A percentile compares a stretch with the other conserved stretches of the same genome.
phyloP scores from a whole-genome alignment of 257 asterid genomes.

The Penstemon eatonii region DNA sequence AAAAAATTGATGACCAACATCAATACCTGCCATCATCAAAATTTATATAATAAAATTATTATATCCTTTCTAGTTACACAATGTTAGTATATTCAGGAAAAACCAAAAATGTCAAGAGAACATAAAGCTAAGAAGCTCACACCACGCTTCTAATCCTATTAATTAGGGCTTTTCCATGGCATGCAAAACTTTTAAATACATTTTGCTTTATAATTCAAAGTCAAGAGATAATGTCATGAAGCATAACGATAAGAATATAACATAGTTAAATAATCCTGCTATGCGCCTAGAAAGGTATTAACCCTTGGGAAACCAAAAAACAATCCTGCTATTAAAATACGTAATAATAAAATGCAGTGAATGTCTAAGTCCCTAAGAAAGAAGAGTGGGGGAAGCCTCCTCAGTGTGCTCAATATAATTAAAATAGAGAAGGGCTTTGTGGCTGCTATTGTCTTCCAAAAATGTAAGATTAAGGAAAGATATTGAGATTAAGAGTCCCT shows the following conservation, averaged over 20 bases:
- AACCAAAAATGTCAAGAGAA: neutral
- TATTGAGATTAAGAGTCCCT: no score
- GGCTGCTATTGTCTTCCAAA: no score
- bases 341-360: neutral
- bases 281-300: neutral
- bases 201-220: neutral
- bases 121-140: neutral
- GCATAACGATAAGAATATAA: neutral
- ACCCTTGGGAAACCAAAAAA: no score
- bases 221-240: neutral
- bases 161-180: neutral
- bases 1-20: conserved; percentile 87
- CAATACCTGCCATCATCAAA: conserved; percentile 60
- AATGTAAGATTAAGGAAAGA: no score
- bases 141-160: neutral
- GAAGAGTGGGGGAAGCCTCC: neutral
- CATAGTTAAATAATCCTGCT: neutral
- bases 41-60: conserved; percentile 4
- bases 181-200: neutral
- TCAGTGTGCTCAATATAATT: no score
- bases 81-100: neutral
- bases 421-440: no score
- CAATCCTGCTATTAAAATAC: neutral
- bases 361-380: neutral
- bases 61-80: neutral